Conservation (phyloP, 2,329 filamentous ascomycete genomes). For the Ophiostoma triangulosporum region DNA sequence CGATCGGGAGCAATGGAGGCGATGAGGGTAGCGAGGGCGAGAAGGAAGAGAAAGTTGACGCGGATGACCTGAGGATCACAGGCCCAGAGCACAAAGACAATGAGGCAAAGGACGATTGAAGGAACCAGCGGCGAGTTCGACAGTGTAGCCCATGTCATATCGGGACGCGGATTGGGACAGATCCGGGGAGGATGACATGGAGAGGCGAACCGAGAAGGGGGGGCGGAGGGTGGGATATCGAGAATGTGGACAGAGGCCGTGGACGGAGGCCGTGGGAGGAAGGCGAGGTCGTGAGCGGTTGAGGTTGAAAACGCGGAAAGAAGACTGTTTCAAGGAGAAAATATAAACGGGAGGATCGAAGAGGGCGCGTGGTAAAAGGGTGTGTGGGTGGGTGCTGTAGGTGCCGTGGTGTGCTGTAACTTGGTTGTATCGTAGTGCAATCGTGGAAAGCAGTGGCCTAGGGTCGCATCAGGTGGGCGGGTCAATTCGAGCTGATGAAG, state of each 20-base stretch:
- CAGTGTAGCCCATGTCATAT: constrained; percentile 38
- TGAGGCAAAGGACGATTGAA: constrained; percentile 29
- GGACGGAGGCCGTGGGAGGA: background rate
- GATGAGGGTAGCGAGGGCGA: constrained; percentile 27
- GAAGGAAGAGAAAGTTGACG: constrained; percentile 28
- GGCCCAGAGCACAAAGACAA: constrained; percentile 30
- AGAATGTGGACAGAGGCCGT: background rate
- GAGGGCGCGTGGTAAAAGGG: background rate
- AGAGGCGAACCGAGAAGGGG: background rate
- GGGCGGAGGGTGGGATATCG: background rate
- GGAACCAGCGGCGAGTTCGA: constrained; percentile 28
- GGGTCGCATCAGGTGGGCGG: constrained; percentile 7
- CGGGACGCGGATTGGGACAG: constrained; percentile 19
- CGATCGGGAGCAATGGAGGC: constrained; percentile 29
- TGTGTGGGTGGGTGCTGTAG: background rate
- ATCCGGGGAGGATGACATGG: constrained; percentile 8
- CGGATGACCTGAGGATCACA: constrained; percentile 30
- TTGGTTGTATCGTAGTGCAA: background rate
- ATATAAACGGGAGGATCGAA: background rate
- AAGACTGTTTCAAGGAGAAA: constrained; percentile 1
- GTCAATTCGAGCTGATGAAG: constrained; percentile 1
- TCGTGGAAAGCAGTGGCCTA: background rate
- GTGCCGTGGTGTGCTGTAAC: background rate
- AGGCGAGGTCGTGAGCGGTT: background rate
- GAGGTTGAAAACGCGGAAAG: background rate